These are phyloP conservation scores for Trichocladium uniseriatum DNA, from an alignment of 495 filamentous ascomycete species.

Conservation along the genomic window DNA sequence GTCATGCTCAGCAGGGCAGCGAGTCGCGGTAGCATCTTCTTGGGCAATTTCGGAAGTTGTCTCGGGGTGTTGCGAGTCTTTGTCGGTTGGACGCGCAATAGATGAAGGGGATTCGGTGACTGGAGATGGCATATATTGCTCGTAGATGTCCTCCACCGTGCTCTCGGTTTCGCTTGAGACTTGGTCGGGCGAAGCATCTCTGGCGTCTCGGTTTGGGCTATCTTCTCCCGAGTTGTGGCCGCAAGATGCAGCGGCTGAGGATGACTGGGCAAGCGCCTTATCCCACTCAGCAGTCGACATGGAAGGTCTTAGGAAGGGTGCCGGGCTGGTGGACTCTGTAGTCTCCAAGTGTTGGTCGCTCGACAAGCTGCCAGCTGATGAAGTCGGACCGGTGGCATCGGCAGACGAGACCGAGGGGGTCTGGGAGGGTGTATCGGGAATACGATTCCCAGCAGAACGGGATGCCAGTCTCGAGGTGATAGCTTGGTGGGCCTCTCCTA, in stretches of 20 bases:
- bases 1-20: conserved; percentile 4
- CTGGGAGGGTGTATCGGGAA: neutral
- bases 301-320: neutral
- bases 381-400: conserved; percentile 1
- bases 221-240: neutral
- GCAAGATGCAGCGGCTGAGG: neutral
- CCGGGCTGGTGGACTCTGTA: neutral
- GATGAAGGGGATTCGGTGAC: conserved; percentile 4
- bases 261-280: neutral
- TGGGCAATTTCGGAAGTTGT: neutral
- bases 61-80: neutral
- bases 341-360: conserved; percentile 7
- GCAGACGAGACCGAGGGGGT: conserved; percentile 4
- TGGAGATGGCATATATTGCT: conserved; percentile 17
- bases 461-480: conserved; percentile 17
- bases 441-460: conserved; percentile 1
- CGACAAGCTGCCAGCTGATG: neutral
- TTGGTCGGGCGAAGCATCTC: neutral
- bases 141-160: conserved; percentile 26
- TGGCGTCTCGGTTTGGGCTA: neutral
- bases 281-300: neutral
- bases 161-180: conserved; percentile 15
- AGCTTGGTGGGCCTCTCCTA: conserved; percentile 20
- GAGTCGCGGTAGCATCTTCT: conserved; percentile 5
- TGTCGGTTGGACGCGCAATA: neutral